Evolutionary conservation across 2,329 filamentous ascomycete species (phyloP), one percentile per base, ranked within the genome.

Genomic region (Trichoderma polysporum): DNA sequence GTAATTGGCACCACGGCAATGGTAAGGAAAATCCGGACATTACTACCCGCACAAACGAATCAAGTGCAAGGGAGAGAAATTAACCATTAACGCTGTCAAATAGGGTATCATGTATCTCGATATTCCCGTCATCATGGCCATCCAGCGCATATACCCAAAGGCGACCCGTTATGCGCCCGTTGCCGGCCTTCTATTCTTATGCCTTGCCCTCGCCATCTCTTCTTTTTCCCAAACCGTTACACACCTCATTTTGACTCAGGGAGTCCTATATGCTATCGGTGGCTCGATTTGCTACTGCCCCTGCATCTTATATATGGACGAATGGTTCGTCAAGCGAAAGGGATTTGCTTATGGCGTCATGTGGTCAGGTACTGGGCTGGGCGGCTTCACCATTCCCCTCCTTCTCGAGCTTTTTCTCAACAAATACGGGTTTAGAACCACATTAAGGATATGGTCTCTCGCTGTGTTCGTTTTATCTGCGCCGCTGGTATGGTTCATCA

Each of bases 311-410:
- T 88, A 86, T 74, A 78, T 89, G 70, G 84, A 89, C 68, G 84
- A 89, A 72, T 90, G 86, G 86, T 90, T 89, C 73, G 80, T 86
- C 25, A 79, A 78, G 47, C 81, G 82, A 50, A 86, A 86, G 62
- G 86, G 86, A 0, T 76, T 89, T 31, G 87, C 87, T 1, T 87
- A 86, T 71, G 88, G 88, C n/a, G 82, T 88, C 58, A 86, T 90
- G 82, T 88, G 85, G 83, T 83, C 82, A 12, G 81, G 84, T 2
- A 84, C 83, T 0, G 83, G 84, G 0, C 72, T 85, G 5, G 82
- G 81, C 0, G 85, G 85, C 35, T 81, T 85, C 37, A 72, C 81
- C 0, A 72, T 87, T 4, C 78, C 78, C 0, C 79, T 88, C 39
- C 70, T 88, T 3, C 77, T 89, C 49, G 80, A 86, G 57, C 75